A percentile compares a stretch with the other conserved stretches of the same genome.
Evolutionary conservation across 805 yeast species (phyloP).

Genomic region (Lipomyces yamadae): DNA sequence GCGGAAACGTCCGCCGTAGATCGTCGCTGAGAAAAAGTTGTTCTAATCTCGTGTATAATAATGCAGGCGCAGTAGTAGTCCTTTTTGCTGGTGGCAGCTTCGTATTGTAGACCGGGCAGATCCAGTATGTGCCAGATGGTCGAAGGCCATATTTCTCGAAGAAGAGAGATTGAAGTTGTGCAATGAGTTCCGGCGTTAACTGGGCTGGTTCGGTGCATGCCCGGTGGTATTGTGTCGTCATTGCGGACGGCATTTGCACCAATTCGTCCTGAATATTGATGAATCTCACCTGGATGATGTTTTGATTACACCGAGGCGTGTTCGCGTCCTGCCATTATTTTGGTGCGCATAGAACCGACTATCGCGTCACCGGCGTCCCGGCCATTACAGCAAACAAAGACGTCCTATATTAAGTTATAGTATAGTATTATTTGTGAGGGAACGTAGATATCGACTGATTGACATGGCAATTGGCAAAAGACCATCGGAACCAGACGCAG

Average conservation of each 20-base stretch:
- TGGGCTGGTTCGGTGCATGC: not conserved
- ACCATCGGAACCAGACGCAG: no score
- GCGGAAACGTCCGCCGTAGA: slow-evolving; percentile 16
- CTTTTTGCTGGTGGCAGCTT: not conserved
- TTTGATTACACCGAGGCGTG: not conserved
- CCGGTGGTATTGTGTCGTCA: not conserved
- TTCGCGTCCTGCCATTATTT: not conserved
- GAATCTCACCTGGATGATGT: not conserved
- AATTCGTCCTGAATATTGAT: not conserved
- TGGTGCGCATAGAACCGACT: not conserved
- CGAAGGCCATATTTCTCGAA: slow-evolving; percentile 18
- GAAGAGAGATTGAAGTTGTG: slow-evolving; percentile 7
- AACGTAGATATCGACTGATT: no score
- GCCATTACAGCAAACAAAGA: no score
- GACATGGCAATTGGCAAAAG: not conserved
- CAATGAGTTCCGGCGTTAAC: slow-evolving; percentile 3
- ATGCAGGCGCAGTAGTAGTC: not conserved
- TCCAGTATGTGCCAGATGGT: slow-evolving; percentile 16
- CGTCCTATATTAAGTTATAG: no score
- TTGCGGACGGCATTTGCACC: not conserved
- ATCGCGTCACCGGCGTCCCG: not conserved
- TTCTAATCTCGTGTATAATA: slow-evolving; percentile 14
- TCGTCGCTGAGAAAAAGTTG: slow-evolving; percentile 20
- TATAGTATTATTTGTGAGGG: no score
- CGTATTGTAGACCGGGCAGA: slow-evolving; percentile 12